Conservation (phyloP, 768 basidiomycete species). For the Boletus patriciae region DNA sequence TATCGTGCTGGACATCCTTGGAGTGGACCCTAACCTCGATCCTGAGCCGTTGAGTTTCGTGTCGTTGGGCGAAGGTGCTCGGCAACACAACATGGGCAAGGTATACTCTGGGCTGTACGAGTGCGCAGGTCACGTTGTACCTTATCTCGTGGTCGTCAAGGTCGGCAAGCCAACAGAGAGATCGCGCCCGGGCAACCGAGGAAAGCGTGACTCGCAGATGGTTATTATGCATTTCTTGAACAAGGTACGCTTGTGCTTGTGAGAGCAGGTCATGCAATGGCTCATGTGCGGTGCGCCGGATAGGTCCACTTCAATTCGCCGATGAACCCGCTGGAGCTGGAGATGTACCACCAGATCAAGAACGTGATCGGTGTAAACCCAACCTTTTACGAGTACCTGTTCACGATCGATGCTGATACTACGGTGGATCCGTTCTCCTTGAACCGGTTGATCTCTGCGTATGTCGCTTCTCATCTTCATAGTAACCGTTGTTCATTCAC, state of each 20-base stretch:
- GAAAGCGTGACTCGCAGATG: conserved; percentile 98
- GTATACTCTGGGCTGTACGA: conserved; percentile 97
- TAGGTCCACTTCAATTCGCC: conserved; percentile 95
- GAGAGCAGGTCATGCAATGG: too few species aligned
- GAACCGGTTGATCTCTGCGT: conserved; percentile 93
- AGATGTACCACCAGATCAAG: conserved; percentile 99
- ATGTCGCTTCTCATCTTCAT: conserved; percentile 36
- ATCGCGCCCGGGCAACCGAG: conserved; percentile 91
- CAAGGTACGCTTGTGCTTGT: conserved; percentile 53
- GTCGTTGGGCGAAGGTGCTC: conserved; percentile 90
- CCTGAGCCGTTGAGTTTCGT: conserved; percentile 95
- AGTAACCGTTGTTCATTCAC: not conserved
- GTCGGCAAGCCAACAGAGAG: conserved; percentile 95
- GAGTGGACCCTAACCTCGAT: conserved; percentile 88
- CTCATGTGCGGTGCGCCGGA: not conserved
- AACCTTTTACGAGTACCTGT: conserved; percentile 94
- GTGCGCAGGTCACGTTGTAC: conserved; percentile 91
- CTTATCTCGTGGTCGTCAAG: conserved; percentile 90
- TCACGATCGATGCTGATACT: conserved; percentile 95
- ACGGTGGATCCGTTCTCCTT: conserved; percentile 85
- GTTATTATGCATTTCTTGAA: conserved; percentile 96
- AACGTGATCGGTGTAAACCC: conserved; percentile 99
- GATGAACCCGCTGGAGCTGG: conserved; percentile 95
- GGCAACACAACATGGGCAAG: conserved; percentile 98
- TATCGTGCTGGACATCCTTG: conserved; percentile 95